Conservation (phyloP, 176 grass and related monocot species). For the Triticum monococcum region DNA sequence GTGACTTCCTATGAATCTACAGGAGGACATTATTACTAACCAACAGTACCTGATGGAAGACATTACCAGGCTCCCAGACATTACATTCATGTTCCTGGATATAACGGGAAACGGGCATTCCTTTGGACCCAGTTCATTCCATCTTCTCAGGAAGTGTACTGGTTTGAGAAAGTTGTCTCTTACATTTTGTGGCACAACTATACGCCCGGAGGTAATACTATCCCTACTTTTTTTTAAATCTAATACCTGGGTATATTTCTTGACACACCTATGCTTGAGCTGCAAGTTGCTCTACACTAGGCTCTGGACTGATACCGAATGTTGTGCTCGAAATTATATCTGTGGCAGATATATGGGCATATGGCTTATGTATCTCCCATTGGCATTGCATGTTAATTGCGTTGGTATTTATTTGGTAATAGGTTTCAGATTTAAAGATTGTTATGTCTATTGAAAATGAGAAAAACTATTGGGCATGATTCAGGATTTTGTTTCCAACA, state of each 20-base stretch:
- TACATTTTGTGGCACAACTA: background rate
- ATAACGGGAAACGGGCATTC: too few species aligned
- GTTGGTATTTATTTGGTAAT: background rate
- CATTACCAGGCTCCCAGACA: background rate
- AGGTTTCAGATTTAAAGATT: background rate
- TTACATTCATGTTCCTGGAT: background rate
- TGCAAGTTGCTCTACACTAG: background rate
- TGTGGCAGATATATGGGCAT: background rate
- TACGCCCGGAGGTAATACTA: background rate
- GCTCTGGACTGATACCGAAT: background rate
- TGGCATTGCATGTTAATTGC: background rate
- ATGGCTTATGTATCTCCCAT: background rate
- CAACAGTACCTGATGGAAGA: too few species aligned
- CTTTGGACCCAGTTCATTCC: background rate
- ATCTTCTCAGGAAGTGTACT: background rate
- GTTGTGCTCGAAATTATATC: background rate
- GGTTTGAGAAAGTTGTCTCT: background rate
- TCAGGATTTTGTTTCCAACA: background rate
- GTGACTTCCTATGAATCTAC: too few species aligned
- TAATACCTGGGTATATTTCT: too few species aligned
- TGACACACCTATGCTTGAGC: too few species aligned
- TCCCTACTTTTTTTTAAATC: background rate
- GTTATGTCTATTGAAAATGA: background rate
- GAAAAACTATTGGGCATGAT: background rate
- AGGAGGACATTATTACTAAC: too few species aligned